phyloP scores from a whole-genome alignment of 2,329 filamentous ascomycete species.

The Neopestalotiopsis rosae region DNA sequence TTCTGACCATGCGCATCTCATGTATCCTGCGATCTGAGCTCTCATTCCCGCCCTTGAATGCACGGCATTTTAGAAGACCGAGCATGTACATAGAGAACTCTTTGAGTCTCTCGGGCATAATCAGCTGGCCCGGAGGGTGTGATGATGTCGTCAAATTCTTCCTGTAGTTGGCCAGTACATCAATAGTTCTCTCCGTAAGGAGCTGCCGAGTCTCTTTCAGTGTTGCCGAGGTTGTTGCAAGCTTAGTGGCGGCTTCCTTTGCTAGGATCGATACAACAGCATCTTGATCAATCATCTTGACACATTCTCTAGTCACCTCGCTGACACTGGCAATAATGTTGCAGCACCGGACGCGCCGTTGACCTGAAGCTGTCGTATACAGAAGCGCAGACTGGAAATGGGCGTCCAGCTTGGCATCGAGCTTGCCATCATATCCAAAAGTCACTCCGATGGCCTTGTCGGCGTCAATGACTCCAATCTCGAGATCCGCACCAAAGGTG shows the following conservation, averaged over 20 bases:
- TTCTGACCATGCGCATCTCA: conserved; percentile 87
- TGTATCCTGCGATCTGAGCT: conserved; percentile 89
- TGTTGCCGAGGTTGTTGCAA: conserved; percentile 69
- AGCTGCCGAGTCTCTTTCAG: conserved; percentile 86
- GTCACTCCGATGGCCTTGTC: conserved; percentile 93
- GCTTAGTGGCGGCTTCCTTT: conserved; percentile 91
- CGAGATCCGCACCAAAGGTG: conserved; percentile 91
- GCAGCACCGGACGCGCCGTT: conserved; percentile 88
- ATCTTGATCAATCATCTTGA: conserved; percentile 96
- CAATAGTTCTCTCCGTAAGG: conserved; percentile 89
- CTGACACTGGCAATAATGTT: conserved; percentile 94
- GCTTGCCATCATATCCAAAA: conserved; percentile 94
- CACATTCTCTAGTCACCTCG: conserved; percentile 79
- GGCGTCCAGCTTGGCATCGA: conserved; percentile 95
- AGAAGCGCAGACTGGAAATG: conserved; percentile 96
- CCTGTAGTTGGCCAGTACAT: conserved; percentile 88
- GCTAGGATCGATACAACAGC: conserved; percentile 87
- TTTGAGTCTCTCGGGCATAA: conserved; percentile 94
- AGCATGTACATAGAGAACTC: conserved; percentile 98
- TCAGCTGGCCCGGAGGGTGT: conserved; percentile 89
- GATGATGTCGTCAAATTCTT: conserved; percentile 85
- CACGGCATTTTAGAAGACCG: conserved; percentile 84
- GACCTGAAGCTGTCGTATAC: conserved; percentile 89
- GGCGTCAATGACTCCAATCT: conserved; percentile 89
- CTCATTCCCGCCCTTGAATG: conserved; percentile 92